Evolutionary conservation across 106 monocot species (phyloP).

Genomic region (Phalaenopsis aphrodite): DNA sequence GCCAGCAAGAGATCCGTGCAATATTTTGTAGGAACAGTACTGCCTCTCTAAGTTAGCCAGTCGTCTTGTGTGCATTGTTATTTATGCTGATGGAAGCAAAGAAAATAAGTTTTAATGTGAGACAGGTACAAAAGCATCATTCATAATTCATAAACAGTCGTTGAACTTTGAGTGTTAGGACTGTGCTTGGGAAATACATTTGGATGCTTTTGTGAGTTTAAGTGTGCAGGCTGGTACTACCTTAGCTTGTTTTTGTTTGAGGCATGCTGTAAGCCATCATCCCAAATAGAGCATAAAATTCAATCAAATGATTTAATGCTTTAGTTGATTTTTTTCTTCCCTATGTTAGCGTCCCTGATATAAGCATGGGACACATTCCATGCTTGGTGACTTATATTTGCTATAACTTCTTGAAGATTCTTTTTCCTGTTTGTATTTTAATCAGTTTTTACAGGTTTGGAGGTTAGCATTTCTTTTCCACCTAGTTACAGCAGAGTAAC

Average conservation of each 20-base stretch:
- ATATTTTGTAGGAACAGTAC: background rate
- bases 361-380: background rate
- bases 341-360: background rate
- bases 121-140: background rate
- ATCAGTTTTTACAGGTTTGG: background rate
- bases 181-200: background rate
- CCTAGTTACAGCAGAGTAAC: background rate
- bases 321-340: background rate
- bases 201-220: background rate
- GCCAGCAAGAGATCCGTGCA: background rate
- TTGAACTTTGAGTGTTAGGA: background rate
- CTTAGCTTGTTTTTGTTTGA: background rate
- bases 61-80: background rate
- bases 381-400: background rate
- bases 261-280: background rate
- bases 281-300: background rate
- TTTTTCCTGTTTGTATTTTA: background rate
- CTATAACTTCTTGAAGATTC: background rate
- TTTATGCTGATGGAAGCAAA: background rate
- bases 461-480: conserved; percentile 1
- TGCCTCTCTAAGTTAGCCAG: background rate
- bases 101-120: background rate
- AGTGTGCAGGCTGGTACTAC: background rate
- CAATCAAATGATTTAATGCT: background rate
- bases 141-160: background rate